Conservation (phyloP, 2,329 filamentous ascomycete species). For the Trichoderma hamatum region DNA sequence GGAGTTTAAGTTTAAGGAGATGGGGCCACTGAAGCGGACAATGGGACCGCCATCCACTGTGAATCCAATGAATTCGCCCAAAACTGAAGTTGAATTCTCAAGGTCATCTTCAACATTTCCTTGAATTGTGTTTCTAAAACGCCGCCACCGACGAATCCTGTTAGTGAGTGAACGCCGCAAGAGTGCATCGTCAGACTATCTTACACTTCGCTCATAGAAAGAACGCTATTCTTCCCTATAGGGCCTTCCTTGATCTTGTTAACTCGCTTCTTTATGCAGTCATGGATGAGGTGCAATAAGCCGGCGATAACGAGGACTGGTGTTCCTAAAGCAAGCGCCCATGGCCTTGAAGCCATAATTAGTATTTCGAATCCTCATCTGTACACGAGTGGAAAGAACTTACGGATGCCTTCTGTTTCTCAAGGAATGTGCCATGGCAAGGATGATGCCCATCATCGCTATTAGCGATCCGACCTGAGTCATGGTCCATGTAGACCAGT, state of each 20-base stretch:
- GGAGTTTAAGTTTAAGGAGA: slow-evolving; percentile 38
- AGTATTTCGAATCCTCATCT: neutral
- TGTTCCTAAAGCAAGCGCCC: slow-evolving; percentile 62
- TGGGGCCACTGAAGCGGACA: slow-evolving; percentile 46
- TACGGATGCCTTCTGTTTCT: slow-evolving; percentile 56
- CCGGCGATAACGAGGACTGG: slow-evolving; percentile 63
- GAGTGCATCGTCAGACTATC: slow-evolving; percentile 30
- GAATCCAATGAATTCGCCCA: slow-evolving; percentile 48
- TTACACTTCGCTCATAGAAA: slow-evolving; percentile 51
- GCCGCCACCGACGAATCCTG: too few species aligned
- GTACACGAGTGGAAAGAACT: slow-evolving; percentile 33
- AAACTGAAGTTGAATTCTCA: slow-evolving; percentile 38
- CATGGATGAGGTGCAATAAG: slow-evolving; percentile 53
- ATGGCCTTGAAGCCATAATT: slow-evolving; percentile 44
- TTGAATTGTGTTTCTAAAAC: slow-evolving; percentile 43
- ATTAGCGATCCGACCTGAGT: slow-evolving; percentile 61
- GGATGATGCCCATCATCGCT: slow-evolving; percentile 59
- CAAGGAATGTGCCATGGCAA: slow-evolving; percentile 55
- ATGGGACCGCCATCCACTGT: slow-evolving; percentile 52
- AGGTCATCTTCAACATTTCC: slow-evolving; percentile 35
- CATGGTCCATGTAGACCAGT: slow-evolving; percentile 65
- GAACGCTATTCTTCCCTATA: slow-evolving; percentile 34
- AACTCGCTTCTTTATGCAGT: slow-evolving; percentile 43
- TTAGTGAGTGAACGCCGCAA: neutral
- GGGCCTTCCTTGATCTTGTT: slow-evolving; percentile 38